phyloP scores from a whole-genome alignment of 768 basidiomycete genomes.

The Mycena filopes region DNA sequence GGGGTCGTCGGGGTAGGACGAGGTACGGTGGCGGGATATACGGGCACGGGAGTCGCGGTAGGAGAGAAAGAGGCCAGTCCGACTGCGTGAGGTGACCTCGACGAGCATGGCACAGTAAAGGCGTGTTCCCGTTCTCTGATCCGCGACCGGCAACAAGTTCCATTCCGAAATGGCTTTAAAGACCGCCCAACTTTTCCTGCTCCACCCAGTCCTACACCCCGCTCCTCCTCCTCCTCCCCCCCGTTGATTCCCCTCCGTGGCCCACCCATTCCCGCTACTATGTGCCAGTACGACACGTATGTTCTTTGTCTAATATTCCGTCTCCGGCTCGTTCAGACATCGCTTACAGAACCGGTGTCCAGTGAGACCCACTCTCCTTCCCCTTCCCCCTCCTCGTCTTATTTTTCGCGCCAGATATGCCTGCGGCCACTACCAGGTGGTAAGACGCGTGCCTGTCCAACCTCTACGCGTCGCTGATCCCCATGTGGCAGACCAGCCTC shows the following conservation, averaged over 20 bases:
- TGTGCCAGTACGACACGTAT: slow-evolving; percentile 54
- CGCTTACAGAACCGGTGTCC: slow-evolving; percentile 22
- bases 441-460: slow-evolving; percentile 46
- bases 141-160: too few species aligned
- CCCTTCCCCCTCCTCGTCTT: slow-evolving; percentile 37
- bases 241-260: background rate
- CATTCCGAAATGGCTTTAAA: background rate
- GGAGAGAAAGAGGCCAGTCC: slow-evolving; percentile 94
- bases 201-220: too few species aligned
- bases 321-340: background rate
- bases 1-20: slow-evolving; percentile 59
- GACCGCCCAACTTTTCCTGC: background rate
- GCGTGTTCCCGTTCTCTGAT: too few species aligned
- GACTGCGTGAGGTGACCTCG: too few species aligned
- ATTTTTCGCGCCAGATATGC: slow-evolving; percentile 66
- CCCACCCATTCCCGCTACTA: slow-evolving; percentile 16
- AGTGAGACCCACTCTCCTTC: slow-evolving; percentile 45
- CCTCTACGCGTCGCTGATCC: slow-evolving; percentile 21
- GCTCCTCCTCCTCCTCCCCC: background rate
- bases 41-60: slow-evolving; percentile 83
- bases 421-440: slow-evolving; percentile 84
- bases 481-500: slow-evolving; percentile 55
- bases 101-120: too few species aligned
- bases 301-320: slow-evolving; percentile 19
- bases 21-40: slow-evolving; percentile 43